These are phyloP conservation scores for Brettanomyces naardenensis DNA, from an alignment of 805 yeast genomes.

Conservation along the genomic window DNA sequence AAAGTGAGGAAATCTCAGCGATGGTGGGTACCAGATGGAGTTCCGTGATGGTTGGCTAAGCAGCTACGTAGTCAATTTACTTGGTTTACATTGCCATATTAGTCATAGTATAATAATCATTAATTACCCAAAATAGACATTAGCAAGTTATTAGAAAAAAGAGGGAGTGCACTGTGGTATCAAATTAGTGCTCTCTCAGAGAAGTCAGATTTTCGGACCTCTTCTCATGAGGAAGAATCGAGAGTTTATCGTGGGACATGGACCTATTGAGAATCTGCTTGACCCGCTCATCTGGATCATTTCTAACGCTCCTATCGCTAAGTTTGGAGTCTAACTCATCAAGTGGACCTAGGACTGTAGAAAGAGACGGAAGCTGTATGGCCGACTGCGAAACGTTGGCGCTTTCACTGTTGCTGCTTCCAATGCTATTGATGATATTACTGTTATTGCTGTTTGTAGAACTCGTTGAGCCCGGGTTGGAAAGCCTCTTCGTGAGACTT, in stretches of 20 bases:
- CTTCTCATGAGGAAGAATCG: constrained; percentile 4
- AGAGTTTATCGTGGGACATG: constrained; percentile 19
- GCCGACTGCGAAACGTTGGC: constrained; percentile 3
- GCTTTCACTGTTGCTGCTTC: not conserved
- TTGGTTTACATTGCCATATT: no score
- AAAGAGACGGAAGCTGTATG: constrained; percentile 26
- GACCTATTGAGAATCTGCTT: constrained; percentile 21
- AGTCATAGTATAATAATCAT: no score
- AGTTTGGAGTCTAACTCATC: constrained; percentile 4
- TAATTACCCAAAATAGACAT: no score
- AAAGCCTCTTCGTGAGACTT: not conserved
- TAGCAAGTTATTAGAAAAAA: no score
- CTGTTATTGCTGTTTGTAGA: not conserved
- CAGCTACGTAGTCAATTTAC: no score
- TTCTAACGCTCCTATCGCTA: constrained; percentile 12
- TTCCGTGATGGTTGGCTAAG: no score
- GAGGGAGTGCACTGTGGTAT: not conserved
- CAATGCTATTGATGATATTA: not conserved
- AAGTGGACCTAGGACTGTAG: constrained; percentile 20
- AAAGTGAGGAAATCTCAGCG: no score
- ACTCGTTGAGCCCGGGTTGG: not conserved
- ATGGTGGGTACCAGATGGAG: no score
- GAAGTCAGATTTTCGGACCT: not conserved
- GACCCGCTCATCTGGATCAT: constrained; percentile 21
- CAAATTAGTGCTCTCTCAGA: not conserved